These are phyloP conservation scores for Trichomonascus vanleenenianus DNA, from an alignment of 805 yeast genomes.

Conservation along the genomic window DNA sequence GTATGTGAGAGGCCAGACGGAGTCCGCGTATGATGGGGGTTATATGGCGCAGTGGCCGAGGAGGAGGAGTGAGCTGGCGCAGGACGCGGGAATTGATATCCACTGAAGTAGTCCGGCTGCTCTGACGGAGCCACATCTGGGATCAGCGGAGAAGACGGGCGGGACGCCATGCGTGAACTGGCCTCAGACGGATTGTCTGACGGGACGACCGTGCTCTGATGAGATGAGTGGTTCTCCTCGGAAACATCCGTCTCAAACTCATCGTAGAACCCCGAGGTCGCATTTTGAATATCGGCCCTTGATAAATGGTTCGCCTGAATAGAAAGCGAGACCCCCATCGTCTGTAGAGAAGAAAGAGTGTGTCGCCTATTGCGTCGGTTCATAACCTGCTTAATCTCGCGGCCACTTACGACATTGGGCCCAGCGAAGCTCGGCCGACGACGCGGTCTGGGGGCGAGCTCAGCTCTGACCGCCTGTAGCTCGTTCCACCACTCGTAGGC, in stretches of 20 bases:
- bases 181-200: neutral
- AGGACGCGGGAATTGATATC: too few species aligned
- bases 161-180: neutral
- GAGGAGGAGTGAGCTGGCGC: too few species aligned
- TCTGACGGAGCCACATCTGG: neutral
- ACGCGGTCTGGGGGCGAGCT: neutral
- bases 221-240: neutral
- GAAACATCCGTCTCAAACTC: conserved; percentile 22
- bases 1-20: conserved; percentile 14
- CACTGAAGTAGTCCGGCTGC: neutral
- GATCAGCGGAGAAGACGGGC: neutral
- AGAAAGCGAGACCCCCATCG: conserved; percentile 68
- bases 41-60: neutral
- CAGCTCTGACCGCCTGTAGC: conserved; percentile 48
- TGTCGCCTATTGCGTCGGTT: conserved; percentile 23
- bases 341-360: conserved; percentile 56
- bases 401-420: too few species aligned
- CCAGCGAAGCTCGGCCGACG: too few species aligned
- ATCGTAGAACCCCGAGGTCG: conserved; percentile 4
- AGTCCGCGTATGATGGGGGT: conserved; percentile 11
- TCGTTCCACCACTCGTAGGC: conserved; percentile 86
- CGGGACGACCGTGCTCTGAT: neutral
- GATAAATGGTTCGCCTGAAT: conserved; percentile 57
- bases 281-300: conserved; percentile 22
- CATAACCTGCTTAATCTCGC: neutral